Percentiles rank a stretch among this genome's conserved stretches.
Conservation (phyloP, 345 rosid species). For the Boechera stricta region DNA sequence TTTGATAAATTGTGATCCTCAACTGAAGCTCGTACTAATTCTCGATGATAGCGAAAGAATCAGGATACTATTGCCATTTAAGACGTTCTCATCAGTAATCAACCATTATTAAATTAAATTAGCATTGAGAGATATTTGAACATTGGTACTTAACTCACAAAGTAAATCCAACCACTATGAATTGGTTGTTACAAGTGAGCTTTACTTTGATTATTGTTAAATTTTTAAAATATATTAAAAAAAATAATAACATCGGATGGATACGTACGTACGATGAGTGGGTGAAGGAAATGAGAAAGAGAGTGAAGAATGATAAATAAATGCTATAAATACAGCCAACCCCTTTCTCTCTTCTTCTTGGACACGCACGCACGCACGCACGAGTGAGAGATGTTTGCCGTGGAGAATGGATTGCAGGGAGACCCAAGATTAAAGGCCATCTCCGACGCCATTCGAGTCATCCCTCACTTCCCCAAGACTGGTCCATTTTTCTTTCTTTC, state of each 20-base stretch:
- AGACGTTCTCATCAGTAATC: neutral
- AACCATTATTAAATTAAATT: neutral
- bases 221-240: neutral
- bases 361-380: neutral
- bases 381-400: conserved; percentile 44
- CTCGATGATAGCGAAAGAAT: neutral
- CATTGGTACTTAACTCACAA: neutral
- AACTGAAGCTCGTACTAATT: neutral
- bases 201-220: neutral
- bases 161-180: neutral
- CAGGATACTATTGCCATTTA: neutral
- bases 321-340: conserved; percentile 30
- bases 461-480: conserved; percentile 50
- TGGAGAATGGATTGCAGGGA: conserved; percentile 48
- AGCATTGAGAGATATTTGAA: neutral
- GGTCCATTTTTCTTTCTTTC: conserved; percentile 11
- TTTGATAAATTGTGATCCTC: too few relatives aligned
- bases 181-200: neutral
- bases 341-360: conserved; percentile 17
- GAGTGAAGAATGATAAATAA: conserved; percentile 1
- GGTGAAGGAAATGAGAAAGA: conserved; percentile 6
- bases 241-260: conserved; percentile 2
- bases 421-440: conserved; percentile 45
- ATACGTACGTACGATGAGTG: conserved; percentile 40
- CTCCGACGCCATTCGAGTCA: conserved; percentile 50